Conservation (phyloP, 2,329 filamentous ascomycete species). For the Pyricularia sp. region DNA sequence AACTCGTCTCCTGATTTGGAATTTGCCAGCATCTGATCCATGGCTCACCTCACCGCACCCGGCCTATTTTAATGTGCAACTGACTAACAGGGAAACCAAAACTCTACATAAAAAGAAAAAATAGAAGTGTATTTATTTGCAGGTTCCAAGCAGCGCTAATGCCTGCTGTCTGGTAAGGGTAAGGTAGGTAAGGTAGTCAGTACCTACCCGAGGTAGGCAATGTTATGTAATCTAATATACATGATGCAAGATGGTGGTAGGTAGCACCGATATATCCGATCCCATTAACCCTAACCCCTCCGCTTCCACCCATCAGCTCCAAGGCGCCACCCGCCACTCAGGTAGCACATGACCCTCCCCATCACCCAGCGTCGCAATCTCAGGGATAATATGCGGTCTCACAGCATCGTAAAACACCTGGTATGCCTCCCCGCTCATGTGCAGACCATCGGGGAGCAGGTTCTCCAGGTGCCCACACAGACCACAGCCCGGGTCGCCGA, state of each 20-base stretch:
- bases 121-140: too few species aligned
- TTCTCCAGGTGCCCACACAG: constrained; percentile 39
- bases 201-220: too few species aligned
- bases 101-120: not conserved
- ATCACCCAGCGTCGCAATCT: constrained; percentile 25
- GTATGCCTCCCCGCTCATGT: constrained; percentile 46
- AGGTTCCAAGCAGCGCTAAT: too few species aligned
- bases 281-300: not conserved
- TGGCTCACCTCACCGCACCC: not conserved
- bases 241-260: too few species aligned
- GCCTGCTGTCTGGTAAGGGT: too few species aligned
- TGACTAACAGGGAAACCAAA: not conserved
- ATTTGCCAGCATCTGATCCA: not conserved
- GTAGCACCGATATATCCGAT: not conserved
- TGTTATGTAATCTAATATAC: too few species aligned
- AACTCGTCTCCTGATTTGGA: not conserved
- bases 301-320: constrained; percentile 8
- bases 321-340: constrained; percentile 31
- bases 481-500: constrained; percentile 41
- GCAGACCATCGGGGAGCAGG: constrained; percentile 48
- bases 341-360: constrained; percentile 31
- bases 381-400: constrained; percentile 35
- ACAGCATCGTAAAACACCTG: constrained; percentile 40
- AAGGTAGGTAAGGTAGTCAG: too few species aligned
- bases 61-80: not conserved